Evolutionary conservation across 495 filamentous ascomycete species (phyloP).

Genomic region (Daldinia grandis): DNA sequence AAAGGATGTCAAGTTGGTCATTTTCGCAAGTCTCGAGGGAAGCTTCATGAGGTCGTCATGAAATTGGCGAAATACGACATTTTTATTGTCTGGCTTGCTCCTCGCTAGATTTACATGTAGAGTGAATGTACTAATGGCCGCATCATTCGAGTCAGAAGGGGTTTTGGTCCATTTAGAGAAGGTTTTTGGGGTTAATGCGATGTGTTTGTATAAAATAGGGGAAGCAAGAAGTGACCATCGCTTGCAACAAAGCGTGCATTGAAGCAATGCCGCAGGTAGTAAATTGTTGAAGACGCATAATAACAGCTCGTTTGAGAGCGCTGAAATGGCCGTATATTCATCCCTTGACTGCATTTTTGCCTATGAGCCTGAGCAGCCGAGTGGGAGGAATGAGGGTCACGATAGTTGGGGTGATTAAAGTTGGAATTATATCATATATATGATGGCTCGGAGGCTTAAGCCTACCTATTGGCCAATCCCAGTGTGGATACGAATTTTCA

Average conservation of each 20-base stretch:
- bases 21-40: conserved; percentile 5
- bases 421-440: background rate
- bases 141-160: background rate
- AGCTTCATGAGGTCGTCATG: background rate
- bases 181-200: background rate
- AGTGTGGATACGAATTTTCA: too few relatives aligned
- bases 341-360: background rate
- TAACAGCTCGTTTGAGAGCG: conserved; percentile 9
- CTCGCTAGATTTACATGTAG: background rate
- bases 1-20: background rate
- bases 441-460: background rate
- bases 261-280: background rate
- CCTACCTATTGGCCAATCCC: too few relatives aligned
- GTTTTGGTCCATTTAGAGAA: background rate
- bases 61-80: background rate
- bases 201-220: conserved; percentile 3
- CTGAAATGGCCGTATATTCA: background rate
- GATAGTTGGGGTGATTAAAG: background rate
- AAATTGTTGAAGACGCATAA: conserved; percentile 4
- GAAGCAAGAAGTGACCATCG: conserved; percentile 4
- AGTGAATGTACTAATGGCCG: background rate
- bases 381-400: too few relatives aligned
- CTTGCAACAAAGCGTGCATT: conserved; percentile 6
- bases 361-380: too few relatives aligned
- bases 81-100: background rate